Base-by-base conservation (phyloP, 768 basidiomycete genomes). In the Sarcomyxa edulis region DNA sequence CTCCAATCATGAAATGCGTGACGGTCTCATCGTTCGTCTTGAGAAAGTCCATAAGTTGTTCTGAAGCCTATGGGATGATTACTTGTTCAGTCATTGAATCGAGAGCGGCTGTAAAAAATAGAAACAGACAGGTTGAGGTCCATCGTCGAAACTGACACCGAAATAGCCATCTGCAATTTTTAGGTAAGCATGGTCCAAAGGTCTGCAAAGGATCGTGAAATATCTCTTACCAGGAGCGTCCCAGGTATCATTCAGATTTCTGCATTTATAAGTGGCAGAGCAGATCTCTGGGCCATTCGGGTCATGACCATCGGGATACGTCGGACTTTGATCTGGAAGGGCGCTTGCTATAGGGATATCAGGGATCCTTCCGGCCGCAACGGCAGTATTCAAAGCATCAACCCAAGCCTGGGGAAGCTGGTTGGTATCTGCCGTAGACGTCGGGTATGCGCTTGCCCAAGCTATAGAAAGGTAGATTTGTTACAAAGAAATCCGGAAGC, bases 1-100 rank as follows among this genome's bases (percentile, higher is more conserved):
- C 54, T 11, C 93, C 93, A 46, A 96, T 94, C 69, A 92, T 76
- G 58, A 94, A 95, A 55, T 94, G 90, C 4, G 92, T 94, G 3
- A 79, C 81, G n/a, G 59, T 71, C 40, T 78, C 58, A 43, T 81
- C 76, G 41, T 93, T 71, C n/a, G 64, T 37, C 42, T 68, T 46
- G 33, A 95, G 66, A 56, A 90, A 94, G 6, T 72, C 50, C n/a
- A n/a, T n/a, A n/a, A n/a, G n/a, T n/a, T n/a, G n/a, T n/a, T n/a
- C n/a, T n/a, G n/a, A n/a, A n/a, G n/a, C n/a, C n/a, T n/a, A n/a
- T n/a, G n/a, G n/a, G n/a, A n/a, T n/a, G n/a, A n/a, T n/a, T n/a
- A n/a, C n/a, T n/a, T n/a, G n/a, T n/a, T 11, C 49, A 34, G 35
- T 39, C 34, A 35, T 14, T 31, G 32, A 42, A 23, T 12, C 23